Evolutionary conservation across 192 early-diverging fungal species (phyloP).

Genomic region (Coemansia sp.): DNA sequence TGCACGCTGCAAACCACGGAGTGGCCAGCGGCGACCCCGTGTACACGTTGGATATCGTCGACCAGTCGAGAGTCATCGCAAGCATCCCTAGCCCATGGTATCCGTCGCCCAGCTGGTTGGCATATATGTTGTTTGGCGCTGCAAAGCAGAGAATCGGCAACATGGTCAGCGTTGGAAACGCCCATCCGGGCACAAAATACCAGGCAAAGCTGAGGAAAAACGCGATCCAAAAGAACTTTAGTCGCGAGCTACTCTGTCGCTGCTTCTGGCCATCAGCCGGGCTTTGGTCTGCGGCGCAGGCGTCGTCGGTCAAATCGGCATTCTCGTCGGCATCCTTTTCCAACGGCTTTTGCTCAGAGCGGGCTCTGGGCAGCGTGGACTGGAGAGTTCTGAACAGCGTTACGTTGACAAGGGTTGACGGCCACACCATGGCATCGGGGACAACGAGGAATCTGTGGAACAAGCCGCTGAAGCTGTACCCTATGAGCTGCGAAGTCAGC

Average conservation of each 20-base stretch:
- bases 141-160: slow-evolving; percentile 59
- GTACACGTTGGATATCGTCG: slow-evolving; percentile 53
- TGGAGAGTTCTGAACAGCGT: slow-evolving; percentile 74
- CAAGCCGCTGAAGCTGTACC: slow-evolving; percentile 65
- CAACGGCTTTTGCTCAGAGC: neutral
- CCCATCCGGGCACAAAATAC: slow-evolving; percentile 60
- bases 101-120: slow-evolving; percentile 44
- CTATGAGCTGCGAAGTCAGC: slow-evolving; percentile 63
- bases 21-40: slow-evolving; percentile 61
- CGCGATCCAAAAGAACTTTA: slow-evolving; percentile 45
- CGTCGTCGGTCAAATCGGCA: neutral
- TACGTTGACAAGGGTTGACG: slow-evolving; percentile 67
- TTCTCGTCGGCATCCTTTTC: neutral
- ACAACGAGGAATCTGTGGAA: slow-evolving; percentile 72
- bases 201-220: slow-evolving; percentile 45
- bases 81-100: slow-evolving; percentile 62
- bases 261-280: neutral
- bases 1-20: slow-evolving; percentile 68
- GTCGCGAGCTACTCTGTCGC: slow-evolving; percentile 6
- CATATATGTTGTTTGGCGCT: slow-evolving; percentile 28
- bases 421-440: slow-evolving; percentile 83
- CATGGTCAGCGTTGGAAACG: slow-evolving; percentile 62
- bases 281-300: neutral
- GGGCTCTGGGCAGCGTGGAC: slow-evolving; percentile 41
- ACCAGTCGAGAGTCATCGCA: slow-evolving; percentile 73